Evolutionary conservation across 805 yeast genomes (phyloP).

Genomic region (Teunomyces lycoperdinae): DNA sequence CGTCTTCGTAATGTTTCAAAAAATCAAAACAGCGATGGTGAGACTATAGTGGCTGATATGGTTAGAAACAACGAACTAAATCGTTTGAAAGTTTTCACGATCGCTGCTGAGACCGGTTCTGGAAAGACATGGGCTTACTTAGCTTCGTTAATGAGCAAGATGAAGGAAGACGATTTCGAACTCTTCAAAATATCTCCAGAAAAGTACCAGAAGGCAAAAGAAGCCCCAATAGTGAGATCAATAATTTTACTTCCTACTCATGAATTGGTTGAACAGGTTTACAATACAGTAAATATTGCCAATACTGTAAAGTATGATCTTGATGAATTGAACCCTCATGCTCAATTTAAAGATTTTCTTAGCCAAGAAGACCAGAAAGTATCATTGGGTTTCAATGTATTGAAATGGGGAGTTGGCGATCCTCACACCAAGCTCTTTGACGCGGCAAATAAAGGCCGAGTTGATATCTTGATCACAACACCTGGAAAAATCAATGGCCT

Average conservation of each 20-base stretch:
- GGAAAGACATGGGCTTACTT: slow-evolving; percentile 95
- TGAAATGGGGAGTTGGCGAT: slow-evolving; percentile 63
- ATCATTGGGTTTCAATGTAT: slow-evolving; percentile 41
- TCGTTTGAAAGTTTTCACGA: slow-evolving; percentile 57
- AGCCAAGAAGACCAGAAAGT: slow-evolving; percentile 18
- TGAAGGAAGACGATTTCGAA: slow-evolving; percentile 54
- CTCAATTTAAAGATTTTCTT: slow-evolving; percentile 21
- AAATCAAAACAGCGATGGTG: slow-evolving; percentile 20
- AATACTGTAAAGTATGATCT: slow-evolving; percentile 21
- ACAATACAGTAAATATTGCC: slow-evolving; percentile 39
- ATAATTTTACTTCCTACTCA: slow-evolving; percentile 86
- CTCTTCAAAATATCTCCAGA: slow-evolving; percentile 17
- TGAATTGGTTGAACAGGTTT: slow-evolving; percentile 82
- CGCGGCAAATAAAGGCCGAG: slow-evolving; percentile 39
- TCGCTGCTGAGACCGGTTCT: slow-evolving; percentile 97
- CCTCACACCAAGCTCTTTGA: slow-evolving; percentile 52
- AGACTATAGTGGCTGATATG: slow-evolving; percentile 23
- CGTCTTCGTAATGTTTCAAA: slow-evolving; percentile 24
- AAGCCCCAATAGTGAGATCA: slow-evolving; percentile 50
- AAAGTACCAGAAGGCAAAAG: slow-evolving; percentile 20
- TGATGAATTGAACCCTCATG: slow-evolving; percentile 16
- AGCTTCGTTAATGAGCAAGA: slow-evolving; percentile 66
- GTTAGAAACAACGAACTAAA: slow-evolving; percentile 27
- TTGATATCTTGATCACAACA: slow-evolving; percentile 82
- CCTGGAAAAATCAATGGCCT: slow-evolving; percentile 67